phyloP scores from a whole-genome alignment of 805 yeast genomes.

The Suhomyces xylopsoci region DNA sequence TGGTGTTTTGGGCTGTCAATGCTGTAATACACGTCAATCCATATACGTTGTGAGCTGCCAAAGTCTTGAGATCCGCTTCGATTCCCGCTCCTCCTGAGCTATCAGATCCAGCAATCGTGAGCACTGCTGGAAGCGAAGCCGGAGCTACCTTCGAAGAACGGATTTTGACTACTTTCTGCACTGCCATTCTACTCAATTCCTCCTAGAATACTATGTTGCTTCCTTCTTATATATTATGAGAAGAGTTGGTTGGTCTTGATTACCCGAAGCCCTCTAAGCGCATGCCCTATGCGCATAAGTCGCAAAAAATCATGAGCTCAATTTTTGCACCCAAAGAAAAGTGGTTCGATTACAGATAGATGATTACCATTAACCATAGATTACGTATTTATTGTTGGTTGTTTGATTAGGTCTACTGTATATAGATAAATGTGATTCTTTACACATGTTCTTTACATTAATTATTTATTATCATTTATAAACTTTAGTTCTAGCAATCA shows the following conservation, averaged over 20 bases:
- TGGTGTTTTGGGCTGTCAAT: slow-evolving; percentile 75
- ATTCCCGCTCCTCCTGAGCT: slow-evolving; percentile 90
- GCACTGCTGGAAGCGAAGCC: slow-evolving; percentile 15
- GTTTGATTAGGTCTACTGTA: too few relatives aligned
- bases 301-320: not conserved
- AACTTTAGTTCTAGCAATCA: not conserved
- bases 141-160: not conserved
- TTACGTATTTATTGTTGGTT: too few relatives aligned
- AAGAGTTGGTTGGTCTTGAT: not conserved
- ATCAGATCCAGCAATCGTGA: slow-evolving; percentile 69
- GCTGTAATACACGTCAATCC: slow-evolving; percentile 78
- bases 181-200: not conserved
- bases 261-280: not conserved
- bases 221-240: not conserved
- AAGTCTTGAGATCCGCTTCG: slow-evolving; percentile 83
- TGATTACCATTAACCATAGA: too few relatives aligned
- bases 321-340: not conserved
- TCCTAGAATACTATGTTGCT: not conserved
- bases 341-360: not conserved
- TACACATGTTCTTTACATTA: too few relatives aligned
- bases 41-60: slow-evolving; percentile 70
- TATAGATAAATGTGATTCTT: too few relatives aligned
- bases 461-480: not conserved
- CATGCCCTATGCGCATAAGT: not conserved
- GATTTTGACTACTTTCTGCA: not conserved